These are phyloP conservation scores for Parasarocladium wereldwijsianum DNA, from an alignment of 2,329 filamentous ascomycete species.

Conservation along the genomic window DNA sequence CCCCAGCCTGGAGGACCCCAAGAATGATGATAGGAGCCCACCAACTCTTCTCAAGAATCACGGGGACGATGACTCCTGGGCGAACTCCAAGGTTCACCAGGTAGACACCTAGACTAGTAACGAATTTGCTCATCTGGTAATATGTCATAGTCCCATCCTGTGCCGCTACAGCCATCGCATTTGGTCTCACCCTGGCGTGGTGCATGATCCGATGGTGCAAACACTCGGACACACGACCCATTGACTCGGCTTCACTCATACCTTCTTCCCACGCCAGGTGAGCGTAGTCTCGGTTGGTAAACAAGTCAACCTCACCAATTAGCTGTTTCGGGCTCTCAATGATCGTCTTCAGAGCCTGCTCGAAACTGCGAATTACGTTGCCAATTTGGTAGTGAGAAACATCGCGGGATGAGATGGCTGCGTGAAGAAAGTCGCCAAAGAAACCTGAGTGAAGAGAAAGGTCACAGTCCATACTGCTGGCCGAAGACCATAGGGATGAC, in stretches of 20 bases:
- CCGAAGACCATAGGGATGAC: conserved; percentile 9
- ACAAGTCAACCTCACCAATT: conserved; percentile 33
- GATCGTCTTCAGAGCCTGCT: conserved; percentile 32
- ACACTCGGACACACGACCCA: conserved; percentile 20
- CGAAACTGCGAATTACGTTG: conserved; percentile 37
- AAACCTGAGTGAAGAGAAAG: conserved; percentile 30
- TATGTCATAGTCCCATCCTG: conserved; percentile 31
- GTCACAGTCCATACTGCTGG: conserved; percentile 28
- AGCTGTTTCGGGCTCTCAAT: conserved; percentile 24
- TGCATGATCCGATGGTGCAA: conserved; percentile 30
- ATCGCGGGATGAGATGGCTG: conserved; percentile 28
- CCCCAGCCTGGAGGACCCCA: conserved; percentile 47
- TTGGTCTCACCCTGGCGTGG: conserved; percentile 22
- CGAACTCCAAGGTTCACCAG: conserved; percentile 35
- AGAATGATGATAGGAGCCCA: conserved; percentile 57
- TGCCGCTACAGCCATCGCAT: conserved; percentile 25
- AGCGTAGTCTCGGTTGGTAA: conserved; percentile 38
- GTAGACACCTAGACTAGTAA: conserved; percentile 23
- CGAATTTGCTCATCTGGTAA: conserved; percentile 20
- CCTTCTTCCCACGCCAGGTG: conserved; percentile 32
- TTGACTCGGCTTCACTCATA: conserved; percentile 15
- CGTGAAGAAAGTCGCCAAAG: conserved; percentile 22
- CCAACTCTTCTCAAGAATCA: conserved; percentile 55
- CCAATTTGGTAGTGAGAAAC: conserved; percentile 26
- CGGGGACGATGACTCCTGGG: conserved; percentile 42